Percentiles rank a stretch among this genome's conserved stretches.
Evolutionary conservation across 2,329 filamentous ascomycete genomes (phyloP).

Genomic region (Pleoardoris graminearum): DNA sequence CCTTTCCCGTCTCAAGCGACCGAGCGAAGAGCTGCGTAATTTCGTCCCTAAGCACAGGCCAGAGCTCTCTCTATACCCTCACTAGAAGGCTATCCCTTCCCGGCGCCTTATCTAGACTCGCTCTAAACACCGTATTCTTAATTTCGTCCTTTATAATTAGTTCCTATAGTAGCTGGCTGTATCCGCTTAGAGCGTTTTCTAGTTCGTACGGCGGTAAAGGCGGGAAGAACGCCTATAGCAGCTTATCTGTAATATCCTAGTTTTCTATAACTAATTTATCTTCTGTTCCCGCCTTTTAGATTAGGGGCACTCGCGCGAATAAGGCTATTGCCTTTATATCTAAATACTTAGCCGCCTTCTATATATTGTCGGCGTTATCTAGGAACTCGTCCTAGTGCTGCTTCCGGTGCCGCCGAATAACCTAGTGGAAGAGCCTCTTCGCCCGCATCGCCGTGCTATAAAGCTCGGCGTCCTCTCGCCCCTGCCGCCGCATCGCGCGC

Average conservation of each 20-base stretch:
- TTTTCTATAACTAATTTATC: conserved; percentile 15
- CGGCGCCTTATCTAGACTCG: conserved; percentile 15
- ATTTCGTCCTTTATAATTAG: conserved; percentile 18
- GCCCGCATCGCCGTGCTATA: conserved; percentile 10
- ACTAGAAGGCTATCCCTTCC: conserved; percentile 15
- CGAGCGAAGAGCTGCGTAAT: conserved; percentile 21
- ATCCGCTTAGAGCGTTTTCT: conserved; percentile 13
- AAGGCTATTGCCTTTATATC: not conserved
- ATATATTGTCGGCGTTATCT: not conserved
- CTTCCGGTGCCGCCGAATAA: conserved; percentile 18
- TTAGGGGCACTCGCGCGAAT: conserved; percentile 9
- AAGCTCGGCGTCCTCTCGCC: conserved; percentile 12
- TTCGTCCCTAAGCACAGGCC: conserved; percentile 22
- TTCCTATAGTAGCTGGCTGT: conserved; percentile 17
- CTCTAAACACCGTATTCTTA: conserved; percentile 17
- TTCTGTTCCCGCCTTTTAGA: conserved; percentile 15
- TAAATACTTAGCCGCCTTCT: not conserved
- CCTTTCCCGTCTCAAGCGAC: conserved; percentile 21
- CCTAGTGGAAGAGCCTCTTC: conserved; percentile 18
- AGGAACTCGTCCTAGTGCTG: not conserved
- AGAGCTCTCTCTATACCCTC: conserved; percentile 26
- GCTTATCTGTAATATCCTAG: conserved; percentile 16
- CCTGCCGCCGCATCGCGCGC: conserved; percentile 8
- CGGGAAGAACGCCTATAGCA: conserved; percentile 20
- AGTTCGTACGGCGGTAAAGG: conserved; percentile 12